Evolutionary conservation across 495 filamentous ascomycete species (phyloP).

Genomic region (Talaromyces thailandensis): DNA sequence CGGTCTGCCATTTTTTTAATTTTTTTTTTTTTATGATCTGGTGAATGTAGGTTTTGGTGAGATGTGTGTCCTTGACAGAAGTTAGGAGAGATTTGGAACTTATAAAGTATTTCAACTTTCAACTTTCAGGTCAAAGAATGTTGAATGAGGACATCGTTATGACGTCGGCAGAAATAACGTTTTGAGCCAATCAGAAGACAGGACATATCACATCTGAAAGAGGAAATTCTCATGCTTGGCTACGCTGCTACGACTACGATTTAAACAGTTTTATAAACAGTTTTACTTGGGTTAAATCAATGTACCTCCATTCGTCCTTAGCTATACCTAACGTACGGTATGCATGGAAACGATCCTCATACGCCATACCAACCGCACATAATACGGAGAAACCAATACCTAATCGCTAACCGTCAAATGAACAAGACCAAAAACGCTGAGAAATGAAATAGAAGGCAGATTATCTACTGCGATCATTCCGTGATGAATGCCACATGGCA

Average conservation of each 20-base stretch:
- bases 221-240: neutral
- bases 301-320: neutral
- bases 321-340: neutral
- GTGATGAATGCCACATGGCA: constrained; percentile 39
- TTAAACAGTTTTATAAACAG: no score
- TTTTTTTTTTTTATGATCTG: neutral
- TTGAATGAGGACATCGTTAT: neutral
- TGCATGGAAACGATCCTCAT: neutral
- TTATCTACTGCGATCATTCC: constrained; percentile 36
- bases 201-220: neutral
- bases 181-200: neutral
- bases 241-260: neutral
- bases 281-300: neutral
- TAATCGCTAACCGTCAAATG: constrained; percentile 26
- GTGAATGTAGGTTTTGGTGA: neutral
- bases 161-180: neutral
- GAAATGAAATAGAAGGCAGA: constrained; percentile 10
- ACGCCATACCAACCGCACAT: constrained; percentile 23
- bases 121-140: neutral
- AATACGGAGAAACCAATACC: constrained; percentile 3
- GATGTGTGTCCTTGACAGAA: neutral
- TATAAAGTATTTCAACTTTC: neutral
- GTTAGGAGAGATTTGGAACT: neutral
- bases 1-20: constrained; percentile 38
- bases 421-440: constrained; percentile 14